Percentiles rank a stretch among this genome's conserved stretches.
Evolutionary conservation across 2,329 filamentous ascomycete species (phyloP).

Genomic region (Paramyrothecium roridum): DNA sequence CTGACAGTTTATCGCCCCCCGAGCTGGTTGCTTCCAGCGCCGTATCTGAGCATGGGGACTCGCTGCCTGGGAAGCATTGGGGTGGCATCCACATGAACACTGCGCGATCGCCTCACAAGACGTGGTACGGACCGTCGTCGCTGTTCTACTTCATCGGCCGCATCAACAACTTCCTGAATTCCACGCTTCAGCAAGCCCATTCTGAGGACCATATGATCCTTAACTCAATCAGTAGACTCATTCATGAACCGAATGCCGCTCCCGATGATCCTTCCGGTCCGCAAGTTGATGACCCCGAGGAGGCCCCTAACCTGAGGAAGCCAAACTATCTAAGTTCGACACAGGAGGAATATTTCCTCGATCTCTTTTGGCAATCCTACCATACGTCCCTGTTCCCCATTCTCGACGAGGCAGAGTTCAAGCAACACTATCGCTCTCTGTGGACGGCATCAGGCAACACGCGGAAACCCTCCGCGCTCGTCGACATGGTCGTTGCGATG

Average conservation of each 20-base stretch:
- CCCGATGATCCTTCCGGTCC: not conserved
- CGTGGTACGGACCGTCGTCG: conserved; percentile 17
- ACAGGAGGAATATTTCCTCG: conserved; percentile 45
- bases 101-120: not conserved
- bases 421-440: conserved; percentile 16
- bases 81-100: conserved; percentile 9
- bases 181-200: not conserved
- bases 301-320: not conserved
- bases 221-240: not conserved
- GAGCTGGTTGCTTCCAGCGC: not conserved
- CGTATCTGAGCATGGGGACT: not conserved
- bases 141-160: conserved; percentile 16
- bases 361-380: conserved; percentile 45
- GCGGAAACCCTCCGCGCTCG: conserved; percentile 43
- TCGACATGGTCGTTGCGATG: conserved; percentile 49
- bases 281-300: not conserved
- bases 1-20: not conserved
- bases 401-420: conserved; percentile 15
- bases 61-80: not conserved
- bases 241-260: not conserved
- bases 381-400: conserved; percentile 35
- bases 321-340: conserved; percentile 23
- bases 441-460: conserved; percentile 9
- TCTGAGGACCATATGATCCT: conserved; percentile 2
- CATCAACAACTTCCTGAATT: conserved; percentile 10